Conservation (phyloP, 768 basidiomycete species). For the Scleroderma bovista region DNA sequence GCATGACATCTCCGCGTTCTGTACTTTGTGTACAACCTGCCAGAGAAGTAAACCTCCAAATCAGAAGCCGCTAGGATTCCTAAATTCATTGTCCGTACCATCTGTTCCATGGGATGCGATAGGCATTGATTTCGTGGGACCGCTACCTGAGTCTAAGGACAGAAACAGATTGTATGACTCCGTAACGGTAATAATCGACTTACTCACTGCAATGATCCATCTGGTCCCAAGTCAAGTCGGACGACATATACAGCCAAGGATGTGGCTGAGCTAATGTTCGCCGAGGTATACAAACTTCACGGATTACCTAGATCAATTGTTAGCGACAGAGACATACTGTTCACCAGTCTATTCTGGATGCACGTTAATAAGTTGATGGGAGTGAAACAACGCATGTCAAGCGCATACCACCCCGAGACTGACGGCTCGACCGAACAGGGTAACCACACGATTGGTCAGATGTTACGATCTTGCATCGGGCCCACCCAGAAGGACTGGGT, state of each 20-base stretch:
- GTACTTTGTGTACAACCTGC: slow-evolving; percentile 17
- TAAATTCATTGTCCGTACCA: slow-evolving; percentile 24
- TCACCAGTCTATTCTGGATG: slow-evolving; percentile 23
- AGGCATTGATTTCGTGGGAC: slow-evolving; percentile 36
- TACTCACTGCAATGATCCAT: slow-evolving; percentile 22
- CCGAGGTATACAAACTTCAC: slow-evolving; percentile 23
- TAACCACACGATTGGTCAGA: not conserved
- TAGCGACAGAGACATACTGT: slow-evolving; percentile 24
- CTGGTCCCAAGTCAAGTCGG: slow-evolving; percentile 12
- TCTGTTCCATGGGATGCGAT: slow-evolving; percentile 32
- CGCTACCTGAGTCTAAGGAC: slow-evolving; percentile 9
- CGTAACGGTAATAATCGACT: slow-evolving; percentile 20
- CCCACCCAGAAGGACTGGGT: slow-evolving; percentile 16
- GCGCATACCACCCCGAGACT: slow-evolving; percentile 5
- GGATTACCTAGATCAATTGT: slow-evolving; percentile 26
- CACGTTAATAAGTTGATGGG: slow-evolving; percentile 8
- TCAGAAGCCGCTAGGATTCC: slow-evolving; percentile 21
- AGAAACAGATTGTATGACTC: slow-evolving; percentile 17
- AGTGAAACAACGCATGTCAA: slow-evolving; percentile 8
- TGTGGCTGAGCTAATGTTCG: slow-evolving; percentile 12
- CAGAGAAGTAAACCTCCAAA: slow-evolving; percentile 16
- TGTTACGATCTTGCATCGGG: not conserved
- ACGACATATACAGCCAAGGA: slow-evolving; percentile 1
- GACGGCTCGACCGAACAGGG: not conserved
- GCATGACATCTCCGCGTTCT: slow-evolving; percentile 21